Base-by-base conservation (phyloP, 805 yeast species). In the Metschnikowia lunata region DNA sequence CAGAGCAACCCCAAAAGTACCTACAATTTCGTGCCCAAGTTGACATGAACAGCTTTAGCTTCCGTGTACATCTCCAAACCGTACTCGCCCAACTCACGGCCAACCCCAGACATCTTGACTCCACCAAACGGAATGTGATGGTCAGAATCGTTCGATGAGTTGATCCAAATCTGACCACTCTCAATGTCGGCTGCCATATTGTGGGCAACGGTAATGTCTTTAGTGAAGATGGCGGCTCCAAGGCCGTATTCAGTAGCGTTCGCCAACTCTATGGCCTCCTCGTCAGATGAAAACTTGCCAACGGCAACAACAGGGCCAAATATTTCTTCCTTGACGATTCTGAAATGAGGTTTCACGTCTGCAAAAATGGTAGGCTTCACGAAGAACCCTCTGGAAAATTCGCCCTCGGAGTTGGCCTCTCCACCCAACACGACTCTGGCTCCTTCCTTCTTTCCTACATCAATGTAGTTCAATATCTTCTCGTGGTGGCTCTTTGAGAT, bases 291-390 rank as follows among this genome's bases (percentile, higher is more conserved):
- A 67, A 88, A 88, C 63, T 77, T 79, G 45, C 83, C 78, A 30
- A 84, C 71, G 7, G 80, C 72, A 26, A 83, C 88, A 30, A 88
- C 96, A 12, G 96, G 96, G 14, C 96, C 96, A 63, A 88, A 88
- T 46, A 88, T 86, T 66, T 88, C 96, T 64, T 88, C 95, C 52
- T 74, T 74, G 45, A 82, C 84, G 40, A 88, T 78, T 47, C 75
- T 70, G 79, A 83, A 82, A 29, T 73, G 62, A 49, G 82, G 82
- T 42, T 71, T 74, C 39, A 85, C 88, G 56, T 85, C 85, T 26
- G 82, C 74, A 55, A 87, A 86, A 35, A 88, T 72, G 4, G 95
- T 85, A 46, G 96, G 95, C 55, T 78, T 75, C 53, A 87, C 71
- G 62, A 68, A 88, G 66, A 65, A 86, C 5, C 95, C 95, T 45